Base-by-base conservation (phyloP, 208 protist species). In the Leishmania guyanensis region DNA sequence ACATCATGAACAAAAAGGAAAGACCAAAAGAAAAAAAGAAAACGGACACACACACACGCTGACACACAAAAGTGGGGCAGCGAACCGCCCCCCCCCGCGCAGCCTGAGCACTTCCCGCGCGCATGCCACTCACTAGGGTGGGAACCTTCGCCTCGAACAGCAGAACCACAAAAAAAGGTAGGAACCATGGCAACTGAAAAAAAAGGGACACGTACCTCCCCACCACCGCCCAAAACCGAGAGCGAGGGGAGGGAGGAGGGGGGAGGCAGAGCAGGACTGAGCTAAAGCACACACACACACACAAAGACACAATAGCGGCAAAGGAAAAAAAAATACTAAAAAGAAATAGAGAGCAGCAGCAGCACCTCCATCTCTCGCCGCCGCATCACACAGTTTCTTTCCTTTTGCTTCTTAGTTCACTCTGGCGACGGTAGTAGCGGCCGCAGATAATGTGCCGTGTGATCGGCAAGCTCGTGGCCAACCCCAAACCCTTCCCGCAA, bases 401-500 rank as follows among this genome's bases (percentile, higher is more conserved):
- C 69, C 26, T 53, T 58, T n/a, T 33, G 8, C 46, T 3, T 29
- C 22, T 12, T 39, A 39, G 22, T 17, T 75, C 46, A 56, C 26
- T 17, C 48, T 26, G 48, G 46, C 14, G 48, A 75, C 72, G 16
- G 51, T 58, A 29, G 2, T 5, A 26, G n/a, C 46, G 69, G 26
- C n/a, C 43, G 8, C 69, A 4, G 46, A 53, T 6, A 3, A 51
- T n/a, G 69, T 46, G 8, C 26, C 10, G 69, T 46, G 3, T 5
- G 46, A 10, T 4, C 10, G 10, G 72, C 0, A 36, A 58, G 36
- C 36, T 43, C 9, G 14, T 60, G 22, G 16, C 74, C 83, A 33
- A 84, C 83, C 33, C 77, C 79, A 70, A 92, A 92, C 4, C 50
- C 22, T 73, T 84, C 81, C 43, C 86, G 83, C 68, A 91, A 70